Conservation (phyloP, 768 basidiomycete species). For the Amanita inopinata region DNA sequence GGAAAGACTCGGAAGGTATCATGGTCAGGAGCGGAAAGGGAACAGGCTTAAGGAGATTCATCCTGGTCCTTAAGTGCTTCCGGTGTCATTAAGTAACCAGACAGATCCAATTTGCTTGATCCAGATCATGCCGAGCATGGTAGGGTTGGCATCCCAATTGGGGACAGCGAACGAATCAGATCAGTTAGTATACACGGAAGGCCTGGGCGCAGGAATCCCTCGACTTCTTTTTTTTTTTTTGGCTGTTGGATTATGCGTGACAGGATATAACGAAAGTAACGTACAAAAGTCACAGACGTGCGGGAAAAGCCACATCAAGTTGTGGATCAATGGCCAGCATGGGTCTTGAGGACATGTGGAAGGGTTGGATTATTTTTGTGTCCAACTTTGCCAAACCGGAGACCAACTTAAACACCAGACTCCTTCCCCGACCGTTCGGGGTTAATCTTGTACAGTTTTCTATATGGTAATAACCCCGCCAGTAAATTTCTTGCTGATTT, state of each 20-base stretch:
- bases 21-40: conserved; percentile 39
- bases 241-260: conserved; percentile 22
- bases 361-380: conserved; percentile 23
- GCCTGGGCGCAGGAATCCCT: conserved; percentile 8
- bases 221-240: conserved; percentile 5
- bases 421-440: conserved; percentile 22
- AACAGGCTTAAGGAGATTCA: conserved; percentile 37
- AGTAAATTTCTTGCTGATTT: conserved; percentile 15
- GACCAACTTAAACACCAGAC: conserved; percentile 23
- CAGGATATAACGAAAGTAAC: conserved; percentile 17
- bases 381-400: conserved; percentile 22
- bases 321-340: conserved; percentile 28
- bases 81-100: conserved; percentile 54
- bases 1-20: conserved; percentile 48
- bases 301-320: conserved; percentile 23
- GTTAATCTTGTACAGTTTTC: conserved; percentile 22
- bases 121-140: conserved; percentile 34
- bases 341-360: conserved; percentile 23
- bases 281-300: conserved; percentile 19
- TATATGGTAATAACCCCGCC: conserved; percentile 20
- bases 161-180: conserved; percentile 10
- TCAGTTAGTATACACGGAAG: conserved; percentile 9
- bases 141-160: conserved; percentile 12
- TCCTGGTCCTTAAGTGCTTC: conserved; percentile 42
- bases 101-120: conserved; percentile 27